Base-by-base conservation (phyloP, 257 asterid genomes). In the Vinca minor region DNA sequence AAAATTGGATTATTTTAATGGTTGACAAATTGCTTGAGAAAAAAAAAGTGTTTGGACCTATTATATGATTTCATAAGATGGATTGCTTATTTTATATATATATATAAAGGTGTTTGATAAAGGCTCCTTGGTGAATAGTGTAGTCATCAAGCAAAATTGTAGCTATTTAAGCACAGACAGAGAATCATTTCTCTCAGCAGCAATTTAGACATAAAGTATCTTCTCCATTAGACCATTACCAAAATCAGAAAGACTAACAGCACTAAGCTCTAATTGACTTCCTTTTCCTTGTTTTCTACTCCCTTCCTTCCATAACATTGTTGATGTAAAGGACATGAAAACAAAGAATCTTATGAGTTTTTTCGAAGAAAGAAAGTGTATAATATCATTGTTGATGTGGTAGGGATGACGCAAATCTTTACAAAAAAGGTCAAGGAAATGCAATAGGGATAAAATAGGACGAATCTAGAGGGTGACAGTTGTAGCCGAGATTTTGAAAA, bases 391-490 rank as follows among this genome's bases (percentile, higher is more conserved):
- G 20, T 39, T 25, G n/a, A 38, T 45, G 28, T 50, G 44, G 70
- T 73, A n/a, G 71, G 74, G 71, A 58, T 68, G 74, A 68, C 46
- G 63, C 53, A 47, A 61, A 53, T 69, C 56, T 69, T 69, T 32
- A 53, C 17, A 46, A 44, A 44, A n/a, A 44, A 44, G 49, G 0
- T 5, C 0, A 13, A 18, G 20, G 49, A 58, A 68, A 66, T 54
- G 48, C 28, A 63, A 23, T 21, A 55, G 57, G 31, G 29, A 15
- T 45, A 41, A 44, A 52, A 52, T 10, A 66, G 31, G 64, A 59
- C 39, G 69, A 54, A 59, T 20, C 3, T 20, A 49, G 47, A 52
- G 6, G 28, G 46, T n/a, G 31, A 69, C 55, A 48, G 48, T 34
- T 53, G 31, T n/a, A n/a, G n/a, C n/a, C n/a, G n/a, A n/a, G n/a